A percentile compares a stretch with the other conserved stretches of the same genome.
These are phyloP conservation scores for Astrothelium subdiscretum DNA, from an alignment of 495 filamentous ascomycete species.

Conservation along the genomic window DNA sequence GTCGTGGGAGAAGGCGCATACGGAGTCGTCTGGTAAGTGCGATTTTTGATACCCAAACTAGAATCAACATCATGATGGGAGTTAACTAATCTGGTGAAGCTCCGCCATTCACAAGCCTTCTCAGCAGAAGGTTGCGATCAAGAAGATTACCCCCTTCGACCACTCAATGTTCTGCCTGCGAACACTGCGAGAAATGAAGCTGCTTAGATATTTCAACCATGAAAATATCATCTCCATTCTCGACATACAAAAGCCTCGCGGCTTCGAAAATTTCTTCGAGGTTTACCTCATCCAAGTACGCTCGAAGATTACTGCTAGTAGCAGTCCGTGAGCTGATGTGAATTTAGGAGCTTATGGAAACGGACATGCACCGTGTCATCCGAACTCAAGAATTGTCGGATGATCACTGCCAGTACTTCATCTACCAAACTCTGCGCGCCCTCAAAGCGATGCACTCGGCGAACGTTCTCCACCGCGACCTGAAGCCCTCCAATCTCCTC, in stretches of 20 bases:
- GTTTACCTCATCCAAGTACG: slow-evolving; percentile 96
- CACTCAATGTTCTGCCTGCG: slow-evolving; percentile 98
- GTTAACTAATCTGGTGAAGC: slow-evolving; percentile 22
- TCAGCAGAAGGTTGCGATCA: slow-evolving; percentile 97
- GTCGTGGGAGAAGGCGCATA: slow-evolving; percentile 98
- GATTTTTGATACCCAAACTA: not conserved
- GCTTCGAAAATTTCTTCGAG: slow-evolving; percentile 92
- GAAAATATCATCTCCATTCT: slow-evolving; percentile 99
- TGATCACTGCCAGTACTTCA: slow-evolving; percentile 49
- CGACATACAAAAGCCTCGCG: slow-evolving; percentile 95
- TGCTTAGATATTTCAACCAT: slow-evolving; percentile 98
- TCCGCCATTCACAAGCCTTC: slow-evolving; percentile 98
- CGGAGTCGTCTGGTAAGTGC: slow-evolving; percentile 88
- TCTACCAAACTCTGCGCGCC: slow-evolving; percentile 50
- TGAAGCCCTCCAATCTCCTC: slow-evolving; percentile 93
- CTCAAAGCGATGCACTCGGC: slow-evolving; percentile 98
- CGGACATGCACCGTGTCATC: slow-evolving; percentile 99
- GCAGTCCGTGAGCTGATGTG: not conserved
- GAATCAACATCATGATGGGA: slow-evolving; percentile 27
- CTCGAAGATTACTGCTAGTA: not conserved
- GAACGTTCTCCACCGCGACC: slow-evolving; percentile 89
- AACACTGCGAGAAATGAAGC: slow-evolving; percentile 98
- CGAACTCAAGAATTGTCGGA: slow-evolving; percentile 80
- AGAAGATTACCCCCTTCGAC: slow-evolving; percentile 99
- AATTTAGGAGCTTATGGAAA: slow-evolving; percentile 92